Evolutionary conservation across 2,329 filamentous ascomycete genomes (phyloP), one percentile per base, ranked within the genome.

Genomic region (Venturia nashicola): DNA sequence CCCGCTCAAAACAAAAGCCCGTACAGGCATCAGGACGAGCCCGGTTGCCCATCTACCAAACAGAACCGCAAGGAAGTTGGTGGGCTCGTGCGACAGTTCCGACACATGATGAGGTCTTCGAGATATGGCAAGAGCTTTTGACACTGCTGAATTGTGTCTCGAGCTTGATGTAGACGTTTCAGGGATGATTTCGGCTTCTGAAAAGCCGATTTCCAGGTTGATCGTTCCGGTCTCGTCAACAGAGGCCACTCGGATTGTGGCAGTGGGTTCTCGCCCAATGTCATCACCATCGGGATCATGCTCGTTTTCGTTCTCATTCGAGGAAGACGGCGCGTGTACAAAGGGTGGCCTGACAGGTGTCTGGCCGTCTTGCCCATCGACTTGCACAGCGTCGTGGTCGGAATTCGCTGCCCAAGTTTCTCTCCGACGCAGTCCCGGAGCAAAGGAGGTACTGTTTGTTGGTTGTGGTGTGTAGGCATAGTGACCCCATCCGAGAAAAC

Each of bases 151-250:
- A 18, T 27, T 39, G 2, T 43, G 59, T 60, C 42, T 27, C 36
- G 59, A 42, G n/a, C 6, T 2, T 18, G 12, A 39, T 20, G 14
- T 5, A 11, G 51, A 57, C 8, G 18, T 14, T 2, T 60, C 59
- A 39, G 59, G 23, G 20, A 60, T 18, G 12, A 44, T 4, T 44
- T 60, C 59, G 18, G 59, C 43, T 23, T 51, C 60, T 51, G 60
- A 34, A 8, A 63, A 42, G 36, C 61, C 61, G 40, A 63, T 63
- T 36, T 63, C 61, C 32, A 63, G 48, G 39, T 63, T 63, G 27
- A 63, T 48, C 16, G 61, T 51, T 20, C 61, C 61, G 5, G 60
- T 46, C 27, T 63, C 61, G 27, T 57, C 61, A 39, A 63, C 51
- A 44, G 61, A 63, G 6, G 61, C 46, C 11, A 63, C 61, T 11